Evolutionary conservation across 2,329 filamentous ascomycete species (phyloP), one percentile per base, ranked within the genome.

Genomic region (Scedosporium dehoogii): DNA sequence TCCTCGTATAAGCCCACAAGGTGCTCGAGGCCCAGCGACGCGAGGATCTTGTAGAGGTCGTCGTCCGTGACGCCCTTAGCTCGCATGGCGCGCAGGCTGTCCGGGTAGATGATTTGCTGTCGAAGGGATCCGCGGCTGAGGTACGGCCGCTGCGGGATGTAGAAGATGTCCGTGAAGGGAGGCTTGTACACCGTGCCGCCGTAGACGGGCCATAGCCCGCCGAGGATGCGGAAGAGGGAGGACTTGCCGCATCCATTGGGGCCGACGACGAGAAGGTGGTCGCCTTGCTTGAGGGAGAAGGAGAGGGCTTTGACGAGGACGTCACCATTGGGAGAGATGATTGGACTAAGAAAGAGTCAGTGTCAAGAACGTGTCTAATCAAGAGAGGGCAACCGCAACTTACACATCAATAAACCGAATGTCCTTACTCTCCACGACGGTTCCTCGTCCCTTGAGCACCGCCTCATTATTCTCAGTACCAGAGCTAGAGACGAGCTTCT

Each of bases 241-340:
- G 91, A 96, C 75, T 99, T 99, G 51, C 94, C 94, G 73, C 94
- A 99, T 44, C 94, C 94, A 72, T 99, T 99, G 23, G 94, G 94
- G 1, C 94, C 94, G 51, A 97, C 90, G 51, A 99, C 94, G 44
- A 99, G 85, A 6, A 99, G 83, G 69, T 99, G 94, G 64, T 96
- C 91, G 62, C 92, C 91, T 1, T 89, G 88, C 62, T 86, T 84
- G 65, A 99, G 90, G 29, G 86, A 85, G 76, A 99, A 99, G 42
- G 90, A 94, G 4, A 99, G 81, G 21, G 88, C 87, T 64, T 85
- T 87, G 61, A 97, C 87, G 3, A 99, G 83, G 12, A 99, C 89
- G 69, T 97, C 94, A 59, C 94, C 94, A 70, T 97, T 97, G 4
- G 94, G 94, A 0, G 92, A 96, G 67, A 99, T 92, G 69, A 99